Conservation (phyloP, 169 alveolate genomes). For the Cryptosporidium ryanae region DNA sequence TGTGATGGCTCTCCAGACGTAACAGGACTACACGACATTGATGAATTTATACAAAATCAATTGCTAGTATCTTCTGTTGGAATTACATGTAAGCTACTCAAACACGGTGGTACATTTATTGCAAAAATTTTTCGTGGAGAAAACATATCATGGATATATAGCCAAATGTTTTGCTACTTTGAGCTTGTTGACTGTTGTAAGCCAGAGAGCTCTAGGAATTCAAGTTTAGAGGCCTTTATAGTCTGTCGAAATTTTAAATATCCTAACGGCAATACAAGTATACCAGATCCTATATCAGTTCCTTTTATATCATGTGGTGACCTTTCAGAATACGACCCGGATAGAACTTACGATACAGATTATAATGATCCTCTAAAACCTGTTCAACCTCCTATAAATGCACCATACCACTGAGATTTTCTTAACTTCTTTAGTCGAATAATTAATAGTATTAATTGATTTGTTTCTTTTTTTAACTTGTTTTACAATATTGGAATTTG, state of each 20-base stretch:
- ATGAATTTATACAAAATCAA: conserved; percentile 91
- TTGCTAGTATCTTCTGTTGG: conserved; percentile 93
- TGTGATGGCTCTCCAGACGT: conserved; percentile 99
- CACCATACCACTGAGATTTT: conserved; percentile 42
- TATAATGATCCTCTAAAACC: conserved; percentile 29
- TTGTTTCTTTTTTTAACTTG: too few species aligned
- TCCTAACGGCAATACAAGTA: not conserved
- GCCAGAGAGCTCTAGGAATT: conserved; percentile 88
- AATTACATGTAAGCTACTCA: conserved; percentile 88
- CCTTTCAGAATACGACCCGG: conserved; percentile 62
- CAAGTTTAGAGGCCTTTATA: conserved; percentile 89
- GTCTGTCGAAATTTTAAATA: conserved; percentile 77
- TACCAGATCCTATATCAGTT: conserved; percentile 51
- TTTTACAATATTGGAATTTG: too few species aligned
- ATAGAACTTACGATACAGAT: conserved; percentile 64
- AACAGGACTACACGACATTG: conserved; percentile 92
- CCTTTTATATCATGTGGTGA: conserved; percentile 72
- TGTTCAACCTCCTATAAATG: conserved; percentile 70
- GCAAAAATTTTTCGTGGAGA: conserved; percentile 96
- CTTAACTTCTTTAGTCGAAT: too few species aligned
- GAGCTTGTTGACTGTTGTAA: conserved; percentile 86
- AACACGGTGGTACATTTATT: conserved; percentile 94
- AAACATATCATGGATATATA: conserved; percentile 85
- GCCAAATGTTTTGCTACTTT: conserved; percentile 82
- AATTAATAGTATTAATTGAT: too few species aligned